Percentiles rank a stretch among this genome's conserved stretches.
These are phyloP conservation scores for Suhomyces maxii DNA, from an alignment of 1,139 yeast genomes.

Conservation along the genomic window DNA sequence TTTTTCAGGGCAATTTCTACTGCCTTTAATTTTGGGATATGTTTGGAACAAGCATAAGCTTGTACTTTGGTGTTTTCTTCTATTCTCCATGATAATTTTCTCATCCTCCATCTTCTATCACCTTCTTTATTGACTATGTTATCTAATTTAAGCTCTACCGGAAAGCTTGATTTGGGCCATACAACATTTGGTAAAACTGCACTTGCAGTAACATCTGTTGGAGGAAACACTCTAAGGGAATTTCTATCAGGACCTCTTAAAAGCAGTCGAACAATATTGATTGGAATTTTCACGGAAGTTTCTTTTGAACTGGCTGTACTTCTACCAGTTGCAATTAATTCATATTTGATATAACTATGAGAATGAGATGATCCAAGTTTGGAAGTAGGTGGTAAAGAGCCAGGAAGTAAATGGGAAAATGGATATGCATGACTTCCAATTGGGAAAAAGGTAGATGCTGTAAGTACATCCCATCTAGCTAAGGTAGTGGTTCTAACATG, in stretches of 20 bases:
- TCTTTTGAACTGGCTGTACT: conserved; percentile 22
- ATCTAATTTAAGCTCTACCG: conserved; percentile 78
- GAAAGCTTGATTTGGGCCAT: conserved; percentile 83
- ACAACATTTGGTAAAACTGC: conserved; percentile 86
- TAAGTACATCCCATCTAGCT: conserved; percentile 87
- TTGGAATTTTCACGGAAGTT: conserved; percentile 58
- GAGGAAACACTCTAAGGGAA: conserved; percentile 90
- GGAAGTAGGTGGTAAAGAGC: conserved; percentile 83
- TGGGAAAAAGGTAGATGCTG: conserved; percentile 53
- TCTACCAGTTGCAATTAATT: conserved; percentile 59
- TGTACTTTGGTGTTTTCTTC: conserved; percentile 74
- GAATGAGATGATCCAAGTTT: conserved; percentile 56
- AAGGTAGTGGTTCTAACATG: conserved; percentile 53
- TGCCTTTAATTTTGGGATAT: conserved; percentile 46
- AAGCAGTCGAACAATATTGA: conserved; percentile 76
- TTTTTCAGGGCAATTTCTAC: conserved; percentile 47
- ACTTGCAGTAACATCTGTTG: conserved; percentile 85
- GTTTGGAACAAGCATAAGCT: conserved; percentile 58
- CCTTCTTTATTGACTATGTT: conserved; percentile 58
- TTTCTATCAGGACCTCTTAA: conserved; percentile 82
- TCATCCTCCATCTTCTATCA: conserved; percentile 86
- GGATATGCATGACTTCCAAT: conserved; percentile 85
- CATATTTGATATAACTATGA: conserved; percentile 64
- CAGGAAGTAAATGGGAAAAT: conserved; percentile 88
- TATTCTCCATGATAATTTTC: conserved; percentile 85